A percentile compares a stretch with the other conserved stretches of the same genome.
phyloP scores from a whole-genome alignment of 148 eudicot genomes.

The Chenopodium berlandieri region DNA sequence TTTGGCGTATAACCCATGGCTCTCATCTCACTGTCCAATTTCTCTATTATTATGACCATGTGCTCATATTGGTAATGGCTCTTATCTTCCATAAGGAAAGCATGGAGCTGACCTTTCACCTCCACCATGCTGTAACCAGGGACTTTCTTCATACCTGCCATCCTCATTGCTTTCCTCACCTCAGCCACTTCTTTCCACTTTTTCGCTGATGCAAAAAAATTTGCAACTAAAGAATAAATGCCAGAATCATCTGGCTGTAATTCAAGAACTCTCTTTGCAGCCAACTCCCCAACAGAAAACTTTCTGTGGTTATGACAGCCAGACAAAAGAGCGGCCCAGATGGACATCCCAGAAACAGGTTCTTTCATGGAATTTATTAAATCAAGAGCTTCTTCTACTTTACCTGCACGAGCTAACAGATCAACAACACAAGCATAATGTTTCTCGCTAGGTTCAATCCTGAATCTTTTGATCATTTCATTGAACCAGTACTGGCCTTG shows the following conservation, averaged over 20 bases:
- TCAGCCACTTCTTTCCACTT: constrained; percentile 63
- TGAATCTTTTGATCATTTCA: constrained; percentile 46
- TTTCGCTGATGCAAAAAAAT: constrained; percentile 58
- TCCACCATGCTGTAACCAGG: constrained; percentile 69
- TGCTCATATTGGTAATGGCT: constrained; percentile 45
- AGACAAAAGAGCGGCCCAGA: constrained; percentile 68
- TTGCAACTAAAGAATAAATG: constrained; percentile 51
- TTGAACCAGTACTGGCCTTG: constrained; percentile 69
- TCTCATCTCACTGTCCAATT: constrained; percentile 53
- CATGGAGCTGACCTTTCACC: constrained; percentile 56
- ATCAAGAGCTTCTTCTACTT: constrained; percentile 51
- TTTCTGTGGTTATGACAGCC: constrained; percentile 60
- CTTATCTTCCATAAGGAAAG: constrained; percentile 69
- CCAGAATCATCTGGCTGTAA: constrained; percentile 61
- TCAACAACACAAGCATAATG: constrained; percentile 72
- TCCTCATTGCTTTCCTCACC: constrained; percentile 52
- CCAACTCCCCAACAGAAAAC: constrained; percentile 51
- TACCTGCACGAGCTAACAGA: constrained; percentile 70
- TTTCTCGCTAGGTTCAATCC: constrained; percentile 58
- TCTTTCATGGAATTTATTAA: constrained; percentile 40
- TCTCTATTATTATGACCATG: constrained; percentile 36
- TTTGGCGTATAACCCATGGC: constrained; percentile 42
- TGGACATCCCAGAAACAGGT: constrained; percentile 42
- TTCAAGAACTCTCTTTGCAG: constrained; percentile 53
- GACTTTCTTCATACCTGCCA: constrained; percentile 49